A percentile compares a stretch with the other conserved stretches of the same genome.
These are phyloP conservation scores for Ophiostoma piceae DNA, from an alignment of 2,329 filamentous ascomycete genomes.

Conservation along the genomic window DNA sequence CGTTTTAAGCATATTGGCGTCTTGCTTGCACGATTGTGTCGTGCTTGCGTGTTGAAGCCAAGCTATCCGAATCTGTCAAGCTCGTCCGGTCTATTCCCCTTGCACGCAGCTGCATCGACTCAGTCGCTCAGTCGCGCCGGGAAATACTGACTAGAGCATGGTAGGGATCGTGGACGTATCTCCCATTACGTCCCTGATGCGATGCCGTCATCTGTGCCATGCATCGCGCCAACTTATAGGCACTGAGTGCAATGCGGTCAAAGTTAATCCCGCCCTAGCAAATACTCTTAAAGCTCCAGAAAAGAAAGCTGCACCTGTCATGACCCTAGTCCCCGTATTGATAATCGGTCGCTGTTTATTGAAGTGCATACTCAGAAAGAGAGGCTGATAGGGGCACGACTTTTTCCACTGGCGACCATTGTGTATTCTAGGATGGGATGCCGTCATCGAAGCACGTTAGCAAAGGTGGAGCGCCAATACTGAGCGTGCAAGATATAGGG, in stretches of 20 bases:
- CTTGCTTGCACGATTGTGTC: background rate
- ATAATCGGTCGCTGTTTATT: background rate
- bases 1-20: conserved; percentile 3
- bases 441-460: conserved; percentile 14
- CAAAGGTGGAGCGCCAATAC: background rate
- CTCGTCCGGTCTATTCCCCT: background rate
- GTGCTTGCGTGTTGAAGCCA: background rate
- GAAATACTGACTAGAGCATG: background rate
- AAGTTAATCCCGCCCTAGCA: background rate
- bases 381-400: background rate
- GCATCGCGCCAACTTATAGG: conserved; percentile 10
- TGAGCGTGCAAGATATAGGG: background rate
- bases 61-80: conserved; percentile 6
- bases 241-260: background rate
- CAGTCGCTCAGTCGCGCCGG: background rate
- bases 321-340: background rate
- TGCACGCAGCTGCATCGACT: background rate
- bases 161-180: background rate
- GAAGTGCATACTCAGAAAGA: background rate
- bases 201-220: conserved; percentile 10
- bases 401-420: conserved; percentile 12
- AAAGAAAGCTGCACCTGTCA: background rate
- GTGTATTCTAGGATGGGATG: background rate
- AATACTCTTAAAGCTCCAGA: background rate
- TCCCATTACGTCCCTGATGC: background rate